Base-by-base conservation (phyloP, 2,329 filamentous ascomycete genomes). In the Cercospora sojina region DNA sequence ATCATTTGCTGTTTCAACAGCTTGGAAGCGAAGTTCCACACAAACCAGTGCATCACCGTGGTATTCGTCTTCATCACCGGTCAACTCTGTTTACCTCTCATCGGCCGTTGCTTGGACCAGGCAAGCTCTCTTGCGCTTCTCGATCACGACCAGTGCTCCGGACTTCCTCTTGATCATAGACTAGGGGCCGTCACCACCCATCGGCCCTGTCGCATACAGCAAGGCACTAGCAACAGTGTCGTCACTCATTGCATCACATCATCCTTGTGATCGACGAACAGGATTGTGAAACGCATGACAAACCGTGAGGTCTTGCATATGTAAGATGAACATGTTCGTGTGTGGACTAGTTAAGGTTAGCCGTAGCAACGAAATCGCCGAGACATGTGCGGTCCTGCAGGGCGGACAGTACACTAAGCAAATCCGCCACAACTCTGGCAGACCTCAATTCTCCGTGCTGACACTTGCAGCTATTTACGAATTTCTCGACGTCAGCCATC, bases 291-390 rank as follows among this genome's bases (percentile, higher is more conserved):
- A n/a, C 51, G 51, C 51, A 32, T 56, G 51, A 31, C 51, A 56
- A 32, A 56, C 51, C 43, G 20, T 27, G 5, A 32, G 25, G 25
- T 25, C 51, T 56, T 56, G 51, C 51, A n/a, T 56, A 32, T 56
- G 51, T 56, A 56, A 56, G 51, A 31, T 32, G 51, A 29, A 56
- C 51, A 56, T 56, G 51, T 56, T 56, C 51, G 51, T 56, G 23
- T 56, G 25, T 56, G 25, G 23, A 29, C 51, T 56, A 25, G 25
- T 56, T 29, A 13, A 31, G 51, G 25, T 56, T 56, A 56, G 51
- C 9, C 51, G 13, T 29, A n/a, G 51, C 51, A 56, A 49, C 43
- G 43, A 49, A 56, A 27, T 56, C 51, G 51, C 51, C 51, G 51
- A 56, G 51, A 32, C 43, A 23, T 49, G 10, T 23, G 18, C 51